phyloP scores from a whole-genome alignment of 2,329 filamentous ascomycete species.

The Ophiostoma sp. region DNA sequence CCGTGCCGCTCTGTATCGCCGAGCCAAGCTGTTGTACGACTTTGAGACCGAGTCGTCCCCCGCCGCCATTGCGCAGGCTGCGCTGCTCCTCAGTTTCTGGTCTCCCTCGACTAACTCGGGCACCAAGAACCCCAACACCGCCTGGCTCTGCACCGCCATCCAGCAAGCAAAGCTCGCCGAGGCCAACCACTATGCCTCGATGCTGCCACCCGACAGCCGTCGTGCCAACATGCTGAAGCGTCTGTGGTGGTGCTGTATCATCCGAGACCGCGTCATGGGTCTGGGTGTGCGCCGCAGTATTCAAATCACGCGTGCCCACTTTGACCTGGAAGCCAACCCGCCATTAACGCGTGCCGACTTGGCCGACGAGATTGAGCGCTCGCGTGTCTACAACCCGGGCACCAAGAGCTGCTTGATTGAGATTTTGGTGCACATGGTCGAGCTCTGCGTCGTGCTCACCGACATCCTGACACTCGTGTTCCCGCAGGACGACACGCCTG shows the following conservation, averaged over 20 bases:
- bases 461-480: slow-evolving; percentile 30
- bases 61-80: slow-evolving; percentile 44
- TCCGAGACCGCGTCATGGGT: slow-evolving; percentile 52
- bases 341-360: slow-evolving; percentile 43
- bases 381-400: slow-evolving; percentile 31
- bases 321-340: slow-evolving; percentile 44
- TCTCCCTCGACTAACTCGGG: slow-evolving; percentile 28
- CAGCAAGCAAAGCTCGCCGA: slow-evolving; percentile 30
- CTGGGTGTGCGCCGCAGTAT: slow-evolving; percentile 52
- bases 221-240: slow-evolving; percentile 45
- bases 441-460: slow-evolving; percentile 29
- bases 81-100: slow-evolving; percentile 48
- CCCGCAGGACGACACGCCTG: slow-evolving; percentile 29
- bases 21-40: slow-evolving; percentile 42
- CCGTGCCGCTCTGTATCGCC: slow-evolving; percentile 28
- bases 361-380: slow-evolving; percentile 43
- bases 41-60: slow-evolving; percentile 47
- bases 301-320: slow-evolving; percentile 50
- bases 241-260: slow-evolving; percentile 57
- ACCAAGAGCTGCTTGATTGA: slow-evolving; percentile 30
- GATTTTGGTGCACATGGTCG: slow-evolving; percentile 27
- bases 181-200: slow-evolving; percentile 29
- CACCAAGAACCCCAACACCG: slow-evolving; percentile 29
- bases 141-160: slow-evolving; percentile 31
- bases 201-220: slow-evolving; percentile 30